phyloP scores from a whole-genome alignment of 2,329 filamentous ascomycete species.

The Septoria linicola region DNA sequence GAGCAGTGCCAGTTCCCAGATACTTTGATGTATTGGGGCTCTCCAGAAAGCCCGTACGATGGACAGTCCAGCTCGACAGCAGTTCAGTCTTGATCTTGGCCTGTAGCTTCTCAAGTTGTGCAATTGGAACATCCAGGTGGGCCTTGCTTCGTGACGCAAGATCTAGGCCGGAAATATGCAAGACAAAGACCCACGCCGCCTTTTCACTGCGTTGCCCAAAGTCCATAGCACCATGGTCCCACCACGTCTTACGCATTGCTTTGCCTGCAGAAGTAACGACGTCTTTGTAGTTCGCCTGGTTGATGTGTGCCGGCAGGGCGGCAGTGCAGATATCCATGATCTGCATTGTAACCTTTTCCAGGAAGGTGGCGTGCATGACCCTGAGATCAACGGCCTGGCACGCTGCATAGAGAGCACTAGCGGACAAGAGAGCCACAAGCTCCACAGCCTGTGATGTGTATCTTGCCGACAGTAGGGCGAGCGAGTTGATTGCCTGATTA shows the following conservation, averaged over 20 bases:
- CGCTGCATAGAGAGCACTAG: slow-evolving; percentile 26
- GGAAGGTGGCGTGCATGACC: slow-evolving; percentile 24
- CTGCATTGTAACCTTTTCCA: slow-evolving; percentile 1
- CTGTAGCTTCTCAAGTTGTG: neutral
- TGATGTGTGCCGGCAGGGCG: neutral
- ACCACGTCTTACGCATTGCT: slow-evolving; percentile 3
- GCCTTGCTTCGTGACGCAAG: neutral
- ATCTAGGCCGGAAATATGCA: neutral
- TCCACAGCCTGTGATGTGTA: slow-evolving; percentile 32
- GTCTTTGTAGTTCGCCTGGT: neutral
- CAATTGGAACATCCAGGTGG: neutral
- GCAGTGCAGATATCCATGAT: neutral
- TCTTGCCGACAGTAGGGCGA: slow-evolving; percentile 47
- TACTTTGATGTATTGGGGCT: slow-evolving; percentile 1
- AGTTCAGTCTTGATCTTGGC: slow-evolving; percentile 1
- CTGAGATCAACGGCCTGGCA: slow-evolving; percentile 33
- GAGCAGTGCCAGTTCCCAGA: neutral
- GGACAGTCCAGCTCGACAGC: neutral
- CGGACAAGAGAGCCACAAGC: slow-evolving; percentile 26
- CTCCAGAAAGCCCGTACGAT: neutral
- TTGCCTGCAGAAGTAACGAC: neutral
- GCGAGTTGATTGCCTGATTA: slow-evolving; percentile 66
- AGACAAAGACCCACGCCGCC: neutral
- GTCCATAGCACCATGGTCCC: neutral
- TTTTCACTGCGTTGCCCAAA: slow-evolving; percentile 1